phyloP scores from a whole-genome alignment of 2,329 filamentous ascomycete species.

The Sporothrix globosa region DNA sequence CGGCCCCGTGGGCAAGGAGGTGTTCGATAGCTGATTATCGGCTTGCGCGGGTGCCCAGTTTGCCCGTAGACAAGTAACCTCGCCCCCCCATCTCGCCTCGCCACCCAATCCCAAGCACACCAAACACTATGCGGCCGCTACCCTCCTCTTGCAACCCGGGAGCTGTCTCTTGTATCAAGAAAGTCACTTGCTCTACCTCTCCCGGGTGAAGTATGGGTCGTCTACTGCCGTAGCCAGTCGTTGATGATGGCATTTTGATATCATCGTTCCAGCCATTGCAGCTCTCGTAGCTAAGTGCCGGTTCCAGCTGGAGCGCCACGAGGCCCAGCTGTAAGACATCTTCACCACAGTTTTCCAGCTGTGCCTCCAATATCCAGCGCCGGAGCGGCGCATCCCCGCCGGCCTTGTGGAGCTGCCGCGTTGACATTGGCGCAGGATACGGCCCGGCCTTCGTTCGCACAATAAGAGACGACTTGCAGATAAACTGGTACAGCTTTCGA shows the following conservation, averaged over 20 bases:
- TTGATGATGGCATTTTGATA: background rate
- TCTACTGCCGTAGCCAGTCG: conserved; percentile 39
- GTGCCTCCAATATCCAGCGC: conserved; percentile 82
- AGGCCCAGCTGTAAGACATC: conserved; percentile 76
- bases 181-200: conserved; percentile 69
- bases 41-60: conserved; percentile 60
- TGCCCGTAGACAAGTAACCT: conserved; percentile 85
- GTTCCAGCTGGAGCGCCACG: conserved; percentile 58
- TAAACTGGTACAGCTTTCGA: conserved; percentile 94
- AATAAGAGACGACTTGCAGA: conserved; percentile 85
- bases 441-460: conserved; percentile 86
- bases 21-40: background rate
- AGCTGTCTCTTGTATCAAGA: conserved; percentile 57
- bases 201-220: conserved; percentile 63
- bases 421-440: conserved; percentile 46
- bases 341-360: conserved; percentile 93
- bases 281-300: conserved; percentile 55
- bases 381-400: conserved; percentile 39
- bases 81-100: conserved; percentile 85
- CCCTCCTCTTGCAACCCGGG: conserved; percentile 46
- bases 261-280: conserved; percentile 49
- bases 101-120: conserved; percentile 86
- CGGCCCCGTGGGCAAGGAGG: background rate
- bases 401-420: background rate
- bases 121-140: conserved; percentile 60